phyloP scores from a whole-genome alignment of 768 basidiomycete species.

The Chalciporus chontae region DNA sequence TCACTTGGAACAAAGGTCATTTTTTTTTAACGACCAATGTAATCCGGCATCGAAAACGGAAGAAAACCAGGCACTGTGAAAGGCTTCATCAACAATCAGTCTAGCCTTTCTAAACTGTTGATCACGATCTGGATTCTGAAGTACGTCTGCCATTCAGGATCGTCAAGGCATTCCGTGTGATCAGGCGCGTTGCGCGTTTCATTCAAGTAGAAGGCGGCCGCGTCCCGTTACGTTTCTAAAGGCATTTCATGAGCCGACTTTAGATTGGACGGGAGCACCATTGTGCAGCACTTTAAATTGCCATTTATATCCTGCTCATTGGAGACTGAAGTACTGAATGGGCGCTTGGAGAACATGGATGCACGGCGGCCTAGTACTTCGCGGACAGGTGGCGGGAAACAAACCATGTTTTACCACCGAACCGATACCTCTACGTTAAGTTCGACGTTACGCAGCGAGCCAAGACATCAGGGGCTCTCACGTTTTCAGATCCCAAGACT shows the following conservation, averaged over 20 bases:
- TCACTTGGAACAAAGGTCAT: too few species aligned
- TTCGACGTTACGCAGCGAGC: neutral
- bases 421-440: neutral
- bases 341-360: too few species aligned
- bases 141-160: neutral
- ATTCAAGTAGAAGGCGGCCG: too few species aligned
- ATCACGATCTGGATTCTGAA: neutral
- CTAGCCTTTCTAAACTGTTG: neutral
- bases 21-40: too few species aligned
- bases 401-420: neutral
- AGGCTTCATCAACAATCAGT: slow-evolving; percentile 7
- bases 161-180: neutral
- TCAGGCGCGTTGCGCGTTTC: neutral
- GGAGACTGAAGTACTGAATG: too few species aligned
- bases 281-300: too few species aligned
- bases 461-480: neutral
- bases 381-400: too few species aligned
- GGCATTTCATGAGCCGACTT: too few species aligned
- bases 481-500: neutral
- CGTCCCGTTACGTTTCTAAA: too few species aligned
- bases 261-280: too few species aligned
- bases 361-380: too few species aligned
- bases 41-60: neutral
- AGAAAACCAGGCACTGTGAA: neutral
- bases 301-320: too few species aligned